A percentile compares a stretch with the other conserved stretches of the same genome.
These are phyloP conservation scores for Nissolia schottii DNA, from an alignment of 306 rosid genomes.

Conservation along the genomic window DNA sequence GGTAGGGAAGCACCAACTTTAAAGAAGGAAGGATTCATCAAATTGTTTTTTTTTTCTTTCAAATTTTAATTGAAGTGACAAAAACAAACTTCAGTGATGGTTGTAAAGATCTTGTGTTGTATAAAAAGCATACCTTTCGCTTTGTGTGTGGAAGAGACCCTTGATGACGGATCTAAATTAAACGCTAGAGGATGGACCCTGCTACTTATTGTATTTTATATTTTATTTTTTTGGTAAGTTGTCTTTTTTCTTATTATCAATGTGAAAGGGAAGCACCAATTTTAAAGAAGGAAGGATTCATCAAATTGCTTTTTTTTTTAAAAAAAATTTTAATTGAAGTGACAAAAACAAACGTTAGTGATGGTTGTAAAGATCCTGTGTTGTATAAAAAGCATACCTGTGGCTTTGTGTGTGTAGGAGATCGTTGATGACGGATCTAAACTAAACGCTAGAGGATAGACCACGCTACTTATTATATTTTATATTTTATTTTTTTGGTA, in stretches of 20 bases:
- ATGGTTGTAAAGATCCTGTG: background rate
- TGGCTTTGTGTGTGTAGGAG: conserved; percentile 1
- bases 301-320: background rate
- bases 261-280: background rate
- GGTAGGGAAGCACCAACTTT: background rate
- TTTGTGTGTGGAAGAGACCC: conserved; percentile 27
- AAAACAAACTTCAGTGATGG: too few relatives aligned
- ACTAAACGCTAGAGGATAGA: conserved; percentile 19
- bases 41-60: too few relatives aligned
- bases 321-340: background rate
- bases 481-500: too few relatives aligned
- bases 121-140: background rate
- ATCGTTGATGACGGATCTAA: conserved; percentile 56
- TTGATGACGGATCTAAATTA: conserved; percentile 47
- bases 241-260: too few relatives aligned
- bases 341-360: too few relatives aligned
- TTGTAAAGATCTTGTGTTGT: background rate
- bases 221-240: too few relatives aligned
- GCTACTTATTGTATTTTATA: too few relatives aligned
- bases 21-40: background rate
- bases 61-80: background rate
- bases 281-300: too few relatives aligned
- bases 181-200: conserved; percentile 24
- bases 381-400: background rate
- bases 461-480: too few relatives aligned